Percentiles rank a stretch among this genome's conserved stretches.
These are phyloP conservation scores for Lolium perenne DNA, from an alignment of 176 grass and related monocot genomes.

Conservation along the genomic window DNA sequence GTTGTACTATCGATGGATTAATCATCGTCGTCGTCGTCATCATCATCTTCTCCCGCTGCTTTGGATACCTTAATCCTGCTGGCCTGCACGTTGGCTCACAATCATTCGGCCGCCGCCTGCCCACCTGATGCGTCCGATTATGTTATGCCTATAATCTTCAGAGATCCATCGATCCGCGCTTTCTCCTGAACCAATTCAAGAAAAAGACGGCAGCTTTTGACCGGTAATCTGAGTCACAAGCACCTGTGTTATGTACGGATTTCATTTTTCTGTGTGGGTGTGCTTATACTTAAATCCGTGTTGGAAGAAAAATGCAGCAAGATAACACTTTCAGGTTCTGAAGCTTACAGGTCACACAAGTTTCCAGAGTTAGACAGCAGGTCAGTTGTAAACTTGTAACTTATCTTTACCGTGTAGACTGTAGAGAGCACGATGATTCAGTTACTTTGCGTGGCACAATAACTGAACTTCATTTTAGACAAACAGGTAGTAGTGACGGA, in stretches of 20 bases:
- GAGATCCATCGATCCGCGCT: not conserved
- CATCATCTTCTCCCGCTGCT: not conserved
- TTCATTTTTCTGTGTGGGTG: not conserved
- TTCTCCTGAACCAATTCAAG: conserved; percentile 23
- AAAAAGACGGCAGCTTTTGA: not conserved
- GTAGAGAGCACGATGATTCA: not conserved
- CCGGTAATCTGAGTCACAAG: not conserved
- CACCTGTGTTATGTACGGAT: not conserved
- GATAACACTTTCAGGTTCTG: not conserved
- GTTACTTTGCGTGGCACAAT: not conserved
- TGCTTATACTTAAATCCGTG: not conserved
- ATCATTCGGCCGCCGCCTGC: conserved; percentile 40
- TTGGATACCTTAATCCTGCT: conserved; percentile 52
- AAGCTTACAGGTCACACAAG: not conserved
- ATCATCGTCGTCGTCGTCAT: not conserved
- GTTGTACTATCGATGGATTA: not conserved
- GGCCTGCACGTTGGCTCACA: conserved; percentile 33
- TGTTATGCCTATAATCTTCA: not conserved
- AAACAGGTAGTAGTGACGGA: not conserved
- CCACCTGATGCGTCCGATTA: conserved; percentile 32
- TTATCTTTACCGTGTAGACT: not conserved
- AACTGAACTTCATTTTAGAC: not conserved
- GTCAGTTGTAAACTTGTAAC: not conserved
- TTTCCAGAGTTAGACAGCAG: not conserved
- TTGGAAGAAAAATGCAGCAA: not conserved